Evolutionary conservation across 106 monocot species (phyloP), one percentile per base, ranked within the genome.

Genomic region (Iris macrosiphon): DNA sequence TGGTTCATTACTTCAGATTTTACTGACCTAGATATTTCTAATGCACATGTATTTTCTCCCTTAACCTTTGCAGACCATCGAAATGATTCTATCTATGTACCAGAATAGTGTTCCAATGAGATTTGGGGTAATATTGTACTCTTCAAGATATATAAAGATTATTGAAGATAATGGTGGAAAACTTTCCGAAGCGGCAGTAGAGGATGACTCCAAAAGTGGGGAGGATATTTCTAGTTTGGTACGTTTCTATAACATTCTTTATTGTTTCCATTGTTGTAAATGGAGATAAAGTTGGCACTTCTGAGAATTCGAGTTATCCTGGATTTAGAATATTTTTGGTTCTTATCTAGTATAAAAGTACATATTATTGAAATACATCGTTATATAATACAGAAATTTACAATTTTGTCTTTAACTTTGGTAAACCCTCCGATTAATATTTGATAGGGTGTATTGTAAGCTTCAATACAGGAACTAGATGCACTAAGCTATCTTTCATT

Each of bases 81-180:
- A 87, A 49, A 38, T 66, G 60, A 80, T 98, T 65, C 44, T 80
- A 22, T 90, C 90, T 20, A 74, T 98, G 74, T 71, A 83, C 66
- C 63, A 80, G 67, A 83, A 72, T 62, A 80, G 54, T 61, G 51
- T 90, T 30, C 96, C 96, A 40, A 89, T 98, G 77, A 86, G 96
- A 66, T 90, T 98, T 75, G 96, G 96, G 13, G 65, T 98, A 20
- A 55, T 98, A 54, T 45, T 98, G 25, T 98, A 98, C 73, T 98
- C 96, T 41, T 87, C 90, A 64, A 86, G 71, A 52, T 21, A 80
- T 23, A 69, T 90, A 33, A 75, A 80, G 46, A 45, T 32, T 56
- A 75, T 90, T 47, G 72, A 83, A 80, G 80, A 83, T 53, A 83
- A 72, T 80, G 77, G 73, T 23, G 79, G 79, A 40, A 55, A 76